phyloP scores from a whole-genome alignment of 306 rosid genomes.

The Sicyos baderoa region DNA sequence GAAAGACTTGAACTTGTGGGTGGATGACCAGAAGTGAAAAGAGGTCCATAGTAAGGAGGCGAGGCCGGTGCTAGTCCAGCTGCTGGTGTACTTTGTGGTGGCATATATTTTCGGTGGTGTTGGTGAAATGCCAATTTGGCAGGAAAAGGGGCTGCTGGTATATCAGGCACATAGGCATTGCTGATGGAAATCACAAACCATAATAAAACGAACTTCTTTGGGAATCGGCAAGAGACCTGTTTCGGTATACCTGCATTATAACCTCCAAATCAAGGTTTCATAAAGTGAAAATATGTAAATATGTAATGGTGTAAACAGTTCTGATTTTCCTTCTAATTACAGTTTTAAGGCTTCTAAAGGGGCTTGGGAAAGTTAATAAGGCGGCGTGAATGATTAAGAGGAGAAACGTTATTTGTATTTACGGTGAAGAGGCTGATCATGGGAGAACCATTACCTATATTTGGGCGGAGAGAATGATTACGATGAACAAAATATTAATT shows the following conservation, averaged over 20 bases:
- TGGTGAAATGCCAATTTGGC: conserved; percentile 28
- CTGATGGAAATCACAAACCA: conserved; percentile 36
- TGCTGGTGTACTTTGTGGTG: conserved; percentile 29
- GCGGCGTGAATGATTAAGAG: no score
- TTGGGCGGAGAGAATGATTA: no score
- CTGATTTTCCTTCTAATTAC: neutral
- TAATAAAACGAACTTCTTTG: conserved; percentile 37
- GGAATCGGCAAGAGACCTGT: conserved; percentile 30
- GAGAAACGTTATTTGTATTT: no score
- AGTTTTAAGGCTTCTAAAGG: neutral
- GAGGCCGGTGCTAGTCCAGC: conserved; percentile 32
- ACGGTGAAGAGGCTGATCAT: no score
- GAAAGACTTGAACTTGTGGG: conserved; percentile 50
- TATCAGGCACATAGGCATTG: conserved; percentile 25
- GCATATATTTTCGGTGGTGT: conserved; percentile 29
- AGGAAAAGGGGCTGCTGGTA: conserved; percentile 32
- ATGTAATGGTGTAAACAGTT: neutral
- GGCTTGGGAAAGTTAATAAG: neutral
- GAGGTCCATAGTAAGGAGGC: conserved; percentile 45
- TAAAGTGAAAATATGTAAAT: conserved; percentile 1
- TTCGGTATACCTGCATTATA: conserved; percentile 40
- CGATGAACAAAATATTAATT: no score
- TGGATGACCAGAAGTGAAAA: conserved; percentile 34
- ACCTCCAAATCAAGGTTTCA: conserved; percentile 6
- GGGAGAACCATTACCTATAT: no score